Percentiles rank a stretch among this genome's conserved stretches.
Conservation (phyloP, 164 flowering plant genomes). For the Santalum album region DNA sequence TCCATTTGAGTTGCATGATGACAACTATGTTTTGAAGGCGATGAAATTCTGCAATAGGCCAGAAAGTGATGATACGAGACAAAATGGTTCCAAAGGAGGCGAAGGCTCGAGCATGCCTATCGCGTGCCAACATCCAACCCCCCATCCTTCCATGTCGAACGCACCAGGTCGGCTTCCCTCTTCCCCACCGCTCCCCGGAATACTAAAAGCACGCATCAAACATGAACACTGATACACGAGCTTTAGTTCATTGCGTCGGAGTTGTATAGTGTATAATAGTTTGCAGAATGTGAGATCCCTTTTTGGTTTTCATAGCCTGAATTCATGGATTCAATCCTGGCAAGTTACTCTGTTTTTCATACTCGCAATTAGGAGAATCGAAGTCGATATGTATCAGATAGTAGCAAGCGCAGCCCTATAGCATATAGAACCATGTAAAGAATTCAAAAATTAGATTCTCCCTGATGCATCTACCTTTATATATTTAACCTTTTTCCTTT, state of each 20-base stretch:
- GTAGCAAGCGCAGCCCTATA: background rate
- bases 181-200: constrained; percentile 81
- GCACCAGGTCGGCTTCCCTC: constrained; percentile 38
- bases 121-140: constrained; percentile 30
- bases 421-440: background rate
- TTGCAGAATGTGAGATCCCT: constrained; percentile 10
- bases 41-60: constrained; percentile 62
- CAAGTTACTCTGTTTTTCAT: too few species aligned
- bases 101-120: constrained; percentile 50
- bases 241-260: too few species aligned
- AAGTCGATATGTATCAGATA: background rate
- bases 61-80: constrained; percentile 20
- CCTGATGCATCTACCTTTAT: too few species aligned
- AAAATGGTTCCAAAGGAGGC: constrained; percentile 34
- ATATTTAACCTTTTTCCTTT: too few species aligned
- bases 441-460: background rate
- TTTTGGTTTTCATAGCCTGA: too few species aligned
- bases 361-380: background rate
- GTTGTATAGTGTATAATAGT: constrained; percentile 40
- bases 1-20: constrained; percentile 97
- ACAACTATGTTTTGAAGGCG: constrained; percentile 88
- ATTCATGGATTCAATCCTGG: too few species aligned
- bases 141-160: constrained; percentile 31
- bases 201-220: constrained; percentile 71
- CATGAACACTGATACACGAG: constrained; percentile 17